These are phyloP conservation scores for Solanum bukasovii DNA, from an alignment of 257 asterid species.

Conservation along the genomic window DNA sequence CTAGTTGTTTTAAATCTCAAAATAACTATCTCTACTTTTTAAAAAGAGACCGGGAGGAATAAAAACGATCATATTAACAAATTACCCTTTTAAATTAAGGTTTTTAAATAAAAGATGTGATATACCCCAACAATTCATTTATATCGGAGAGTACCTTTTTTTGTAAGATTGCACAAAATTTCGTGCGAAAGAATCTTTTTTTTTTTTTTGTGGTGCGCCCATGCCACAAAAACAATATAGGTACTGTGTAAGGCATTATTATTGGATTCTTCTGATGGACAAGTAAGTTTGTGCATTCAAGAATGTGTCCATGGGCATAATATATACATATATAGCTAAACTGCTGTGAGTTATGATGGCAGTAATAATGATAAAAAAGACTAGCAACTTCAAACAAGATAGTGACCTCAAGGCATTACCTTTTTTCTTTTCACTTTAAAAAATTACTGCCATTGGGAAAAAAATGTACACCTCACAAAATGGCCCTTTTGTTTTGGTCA, in stretches of 20 bases:
- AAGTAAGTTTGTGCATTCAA: background rate
- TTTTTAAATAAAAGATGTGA: no score
- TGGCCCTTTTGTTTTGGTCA: slow-evolving; percentile 6
- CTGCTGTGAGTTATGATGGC: background rate
- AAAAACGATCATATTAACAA: no score
- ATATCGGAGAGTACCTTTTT: background rate
- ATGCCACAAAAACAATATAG: background rate
- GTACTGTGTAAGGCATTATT: background rate
- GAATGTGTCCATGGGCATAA: background rate
- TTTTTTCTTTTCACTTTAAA: background rate
- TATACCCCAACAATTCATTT: background rate
- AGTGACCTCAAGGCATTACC: slow-evolving; percentile 6
- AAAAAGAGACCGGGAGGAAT: background rate
- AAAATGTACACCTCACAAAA: background rate
- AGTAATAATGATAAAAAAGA: slow-evolving; percentile 10
- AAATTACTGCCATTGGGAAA: background rate
- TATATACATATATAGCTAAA: background rate
- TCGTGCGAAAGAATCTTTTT: background rate
- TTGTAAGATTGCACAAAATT: background rate
- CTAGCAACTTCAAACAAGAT: slow-evolving; percentile 6
- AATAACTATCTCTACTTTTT: background rate
- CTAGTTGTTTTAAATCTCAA: background rate
- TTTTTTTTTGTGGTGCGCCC: background rate
- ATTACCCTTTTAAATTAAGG: background rate
- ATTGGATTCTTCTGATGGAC: slow-evolving; percentile 1